phyloP scores from a whole-genome alignment of 1,284 basidiomycete genomes.

The Cutaneotrichosporon sp. region DNA sequence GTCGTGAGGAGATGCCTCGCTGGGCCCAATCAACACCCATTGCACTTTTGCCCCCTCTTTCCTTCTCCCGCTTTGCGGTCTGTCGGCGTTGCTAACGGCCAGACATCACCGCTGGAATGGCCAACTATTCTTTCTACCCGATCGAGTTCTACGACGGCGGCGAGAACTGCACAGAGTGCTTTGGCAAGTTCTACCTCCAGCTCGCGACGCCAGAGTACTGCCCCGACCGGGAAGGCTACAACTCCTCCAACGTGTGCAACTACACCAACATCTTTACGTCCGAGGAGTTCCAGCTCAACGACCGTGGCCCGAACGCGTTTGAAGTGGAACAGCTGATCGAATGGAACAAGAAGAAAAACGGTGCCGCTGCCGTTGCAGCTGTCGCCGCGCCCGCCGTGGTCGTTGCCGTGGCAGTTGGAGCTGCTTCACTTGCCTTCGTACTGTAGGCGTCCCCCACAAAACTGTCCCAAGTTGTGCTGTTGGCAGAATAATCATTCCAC shows the following conservation, averaged over 20 bases:
- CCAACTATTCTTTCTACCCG: background rate
- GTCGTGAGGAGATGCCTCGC: too few relatives aligned
- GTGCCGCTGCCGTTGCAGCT: background rate
- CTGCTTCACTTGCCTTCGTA: background rate
- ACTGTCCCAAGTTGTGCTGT: too few relatives aligned
- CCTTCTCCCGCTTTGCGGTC: background rate
- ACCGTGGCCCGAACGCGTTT: background rate
- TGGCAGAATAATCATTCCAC: too few relatives aligned
- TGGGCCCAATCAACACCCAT: too few relatives aligned
- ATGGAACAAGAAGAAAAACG: background rate
- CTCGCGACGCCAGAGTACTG: conserved; percentile 3
- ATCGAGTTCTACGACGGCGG: background rate
- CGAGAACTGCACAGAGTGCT: background rate
- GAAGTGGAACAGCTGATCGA: background rate
- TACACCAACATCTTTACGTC: conserved; percentile 3
- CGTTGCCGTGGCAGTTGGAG: background rate
- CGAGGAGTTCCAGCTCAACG: background rate
- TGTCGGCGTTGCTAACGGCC: background rate
- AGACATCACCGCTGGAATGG: background rate
- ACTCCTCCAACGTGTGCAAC: conserved; percentile 1
- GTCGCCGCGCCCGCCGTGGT: background rate
- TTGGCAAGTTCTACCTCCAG: background rate
- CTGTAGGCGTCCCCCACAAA: too few relatives aligned
- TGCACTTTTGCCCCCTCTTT: too few relatives aligned
- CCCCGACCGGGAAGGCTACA: background rate